These are phyloP conservation scores for Cronartium ribicola DNA, from an alignment of 1,284 basidiomycete species.

Conservation along the genomic window DNA sequence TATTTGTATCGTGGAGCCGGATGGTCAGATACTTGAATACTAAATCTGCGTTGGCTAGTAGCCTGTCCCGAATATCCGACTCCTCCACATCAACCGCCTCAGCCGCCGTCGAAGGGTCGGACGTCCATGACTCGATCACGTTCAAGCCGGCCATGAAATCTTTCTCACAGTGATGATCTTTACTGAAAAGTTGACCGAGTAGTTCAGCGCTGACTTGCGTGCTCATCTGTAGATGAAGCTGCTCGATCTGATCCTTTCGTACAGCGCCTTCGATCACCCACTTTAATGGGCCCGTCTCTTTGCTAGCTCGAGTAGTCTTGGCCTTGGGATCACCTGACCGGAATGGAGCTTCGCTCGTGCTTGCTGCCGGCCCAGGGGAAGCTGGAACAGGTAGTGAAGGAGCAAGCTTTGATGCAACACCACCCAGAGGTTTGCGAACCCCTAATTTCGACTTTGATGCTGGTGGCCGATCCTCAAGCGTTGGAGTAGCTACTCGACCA, in stretches of 20 bases:
- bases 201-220: conserved; percentile 71
- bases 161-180: conserved; percentile 91
- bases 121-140: conserved; percentile 70
- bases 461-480: conserved; percentile 48
- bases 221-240: conserved; percentile 88
- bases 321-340: conserved; percentile 66
- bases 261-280: conserved; percentile 67
- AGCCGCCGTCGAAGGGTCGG: conserved; percentile 57
- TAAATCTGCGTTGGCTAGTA: conserved; percentile 84
- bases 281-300: conserved; percentile 62
- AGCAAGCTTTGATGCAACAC: conserved; percentile 47
- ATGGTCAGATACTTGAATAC: conserved; percentile 90
- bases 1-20: conserved; percentile 85
- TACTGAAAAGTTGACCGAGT: conserved; percentile 79
- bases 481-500: conserved; percentile 48
- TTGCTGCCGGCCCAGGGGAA: conserved; percentile 53
- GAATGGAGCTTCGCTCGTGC: conserved; percentile 60
- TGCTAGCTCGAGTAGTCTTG: conserved; percentile 68
- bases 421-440: conserved; percentile 48
- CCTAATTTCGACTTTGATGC: conserved; percentile 46
- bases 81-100: conserved; percentile 60
- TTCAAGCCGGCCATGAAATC: conserved; percentile 78
- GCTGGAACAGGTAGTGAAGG: conserved; percentile 48
- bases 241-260: conserved; percentile 79
- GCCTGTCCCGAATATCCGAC: conserved; percentile 64